Base-by-base conservation (phyloP, 148 eudicot genomes). In the Polygonum maritimum region DNA sequence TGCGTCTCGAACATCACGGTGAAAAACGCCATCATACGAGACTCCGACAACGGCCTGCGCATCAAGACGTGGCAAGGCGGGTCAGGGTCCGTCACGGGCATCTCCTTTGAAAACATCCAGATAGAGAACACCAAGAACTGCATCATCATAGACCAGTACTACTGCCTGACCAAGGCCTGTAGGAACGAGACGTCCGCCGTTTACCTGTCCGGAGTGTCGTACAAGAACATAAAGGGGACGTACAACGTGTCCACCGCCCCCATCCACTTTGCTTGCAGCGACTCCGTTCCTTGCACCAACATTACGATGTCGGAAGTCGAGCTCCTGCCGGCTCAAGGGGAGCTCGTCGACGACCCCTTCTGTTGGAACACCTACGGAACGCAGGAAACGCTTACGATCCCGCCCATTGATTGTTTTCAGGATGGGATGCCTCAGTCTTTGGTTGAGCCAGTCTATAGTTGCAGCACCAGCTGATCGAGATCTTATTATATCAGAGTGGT, bases 31-130 rank as follows among this genome's bases (percentile, higher is more conserved):
- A 36, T 87, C 21, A 92, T 95, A 69, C 83, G 77, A 74, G 89
- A 95, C 55, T 95, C 98, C 0, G 97, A 95, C 86, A 95, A 95
- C 12, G 98, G 98, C 2, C 79, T 95, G 0, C 74, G 98, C 74
- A 95, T 95, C 87, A 92, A 95, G 87, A 95, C 97, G 52, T 95
- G 98, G 98, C 98, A 95, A 75, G 99, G 99, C 0, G 99, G 98
- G 3, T 81, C 97, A 35, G 98, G 98, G 4, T 83, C 92, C 2
- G 97, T 95, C 0, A 78, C 91, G 0, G 85, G 82, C 76, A 86
- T 95, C 58, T 81, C 85, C 31, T 92, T 92, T 47, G 90, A 92
- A 48, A 87, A 89, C 79, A 86, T 95, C 16, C 89, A 92, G 38
- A 92, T 95, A 92, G 92, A 90, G 35, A 95, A 95, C 71, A 96